Conservation (phyloP, 495 filamentous ascomycete species). For the Schizothecium vesticola region DNA sequence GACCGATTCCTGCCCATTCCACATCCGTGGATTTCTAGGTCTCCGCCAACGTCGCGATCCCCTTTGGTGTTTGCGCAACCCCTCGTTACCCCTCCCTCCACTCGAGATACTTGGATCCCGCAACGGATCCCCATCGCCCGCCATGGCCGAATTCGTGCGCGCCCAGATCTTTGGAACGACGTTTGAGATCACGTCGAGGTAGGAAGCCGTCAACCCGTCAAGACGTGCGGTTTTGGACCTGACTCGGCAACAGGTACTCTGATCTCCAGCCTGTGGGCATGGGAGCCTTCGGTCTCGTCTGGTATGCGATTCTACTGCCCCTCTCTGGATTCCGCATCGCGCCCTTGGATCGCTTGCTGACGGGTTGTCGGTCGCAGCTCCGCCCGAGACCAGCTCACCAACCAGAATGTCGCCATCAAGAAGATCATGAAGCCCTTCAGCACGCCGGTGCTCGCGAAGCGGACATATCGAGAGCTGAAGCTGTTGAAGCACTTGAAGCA, state of each 20-base stretch:
- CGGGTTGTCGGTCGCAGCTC: constrained; percentile 53
- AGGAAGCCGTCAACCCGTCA: constrained; percentile 31
- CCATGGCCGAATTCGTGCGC: constrained; percentile 97
- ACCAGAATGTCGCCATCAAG: constrained; percentile 93
- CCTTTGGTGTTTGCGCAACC: constrained; percentile 5
- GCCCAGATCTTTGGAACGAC: constrained; percentile 99
- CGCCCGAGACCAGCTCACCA: constrained; percentile 93
- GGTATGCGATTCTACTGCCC: constrained; percentile 51
- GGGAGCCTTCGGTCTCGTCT: constrained; percentile 97
- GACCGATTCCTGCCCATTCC: neutral
- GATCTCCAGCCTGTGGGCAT: constrained; percentile 98
- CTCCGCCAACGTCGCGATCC: neutral
- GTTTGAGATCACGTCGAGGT: constrained; percentile 99
- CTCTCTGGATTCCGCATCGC: neutral
- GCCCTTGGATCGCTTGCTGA: constrained; percentile 18
- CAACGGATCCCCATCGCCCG: constrained; percentile 11
- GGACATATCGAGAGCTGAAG: constrained; percentile 96
- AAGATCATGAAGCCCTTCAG: constrained; percentile 99
- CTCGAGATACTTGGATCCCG: neutral
- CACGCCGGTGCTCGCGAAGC: constrained; percentile 93
- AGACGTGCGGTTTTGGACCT: constrained; percentile 15
- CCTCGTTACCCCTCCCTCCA: constrained; percentile 3
- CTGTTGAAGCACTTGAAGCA: constrained; percentile 93
- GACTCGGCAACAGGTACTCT: constrained; percentile 63
- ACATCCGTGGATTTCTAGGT: neutral